Base-by-base conservation (phyloP, 176 grass and related monocot genomes). In the Eragrostis nindensis region DNA sequence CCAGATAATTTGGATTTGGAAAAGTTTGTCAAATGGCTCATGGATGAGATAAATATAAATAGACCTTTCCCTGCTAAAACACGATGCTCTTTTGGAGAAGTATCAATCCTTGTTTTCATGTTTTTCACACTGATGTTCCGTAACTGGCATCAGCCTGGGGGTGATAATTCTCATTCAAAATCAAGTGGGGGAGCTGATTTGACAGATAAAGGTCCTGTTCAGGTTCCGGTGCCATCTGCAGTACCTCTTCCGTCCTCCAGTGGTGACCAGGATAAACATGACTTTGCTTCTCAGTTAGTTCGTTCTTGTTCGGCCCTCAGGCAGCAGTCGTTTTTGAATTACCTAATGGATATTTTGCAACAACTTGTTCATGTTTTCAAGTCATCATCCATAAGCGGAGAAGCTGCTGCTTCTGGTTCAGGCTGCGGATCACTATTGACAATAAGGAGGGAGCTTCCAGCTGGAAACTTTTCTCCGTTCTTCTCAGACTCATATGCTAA, bases 401-500 rank as follows among this genome's bases (percentile, higher is more conserved):
- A 98, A 87, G 79, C 71, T 63, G 75, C 84, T 69, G 73, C 83
- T 53, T 81, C 86, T 77, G 82, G 92, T 83, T 94, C 92, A 84
- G 86, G 92, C 78, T 98, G 92, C 46, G 92, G 95, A 74, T 94
- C 95, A 64, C 86, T 94, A 68, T 82, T 98, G 84, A 91, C 90
- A 83, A 82, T 98, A 56, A 77, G 92, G 78, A 86, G 95, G 82
- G 95, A 98, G 65, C 77, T 98, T 22, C 84, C 95, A 87, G 90
- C 95, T 86, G 95, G 95, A 82, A 98, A 98, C 64, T 98, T 93
- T 75, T 93, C 92, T 67, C 95, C 95, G 46, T 98, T 94, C 55
- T 98, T 98, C 70, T 94, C 95, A 36, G 95, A 98, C 87, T 98
- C 95, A 25, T 98, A 98, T 77, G 95, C 90, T 46, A 98, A 98